Evolutionary conservation across 805 yeast species (phyloP).

Genomic region (Lachancea meyersii): DNA sequence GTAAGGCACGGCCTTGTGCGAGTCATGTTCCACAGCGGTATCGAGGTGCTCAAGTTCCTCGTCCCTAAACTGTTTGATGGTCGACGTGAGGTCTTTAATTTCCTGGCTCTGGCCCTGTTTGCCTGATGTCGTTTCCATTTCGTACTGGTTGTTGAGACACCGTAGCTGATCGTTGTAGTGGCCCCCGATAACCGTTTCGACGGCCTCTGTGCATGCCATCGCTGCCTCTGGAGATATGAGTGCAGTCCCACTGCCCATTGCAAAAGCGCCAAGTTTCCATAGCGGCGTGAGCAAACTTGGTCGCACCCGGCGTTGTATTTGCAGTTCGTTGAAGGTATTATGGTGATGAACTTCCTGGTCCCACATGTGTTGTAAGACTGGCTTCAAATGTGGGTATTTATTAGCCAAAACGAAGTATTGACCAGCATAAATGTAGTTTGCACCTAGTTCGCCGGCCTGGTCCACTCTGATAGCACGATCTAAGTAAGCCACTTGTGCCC

Average conservation of each 20-base stretch:
- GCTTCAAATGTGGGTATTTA: conserved; percentile 68
- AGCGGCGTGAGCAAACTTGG: conserved; percentile 88
- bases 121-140: conserved; percentile 36
- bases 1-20: conserved; percentile 90
- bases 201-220: conserved; percentile 99
- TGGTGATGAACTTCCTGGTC: conserved; percentile 94
- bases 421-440: conserved; percentile 87
- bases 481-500: conserved; percentile 62
- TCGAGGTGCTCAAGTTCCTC: conserved; percentile 93
- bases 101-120: conserved; percentile 40
- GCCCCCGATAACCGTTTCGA: conserved; percentile 94
- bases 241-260: conserved; percentile 84
- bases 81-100: conserved; percentile 48
- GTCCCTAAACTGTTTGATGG: conserved; percentile 75
- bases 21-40: conserved; percentile 87
- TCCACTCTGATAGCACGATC: conserved; percentile 82
- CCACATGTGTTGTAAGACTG: conserved; percentile 92
- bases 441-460: conserved; percentile 98
- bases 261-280: conserved; percentile 88
- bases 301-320: conserved; percentile 70
- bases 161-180: conserved; percentile 91
- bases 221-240: conserved; percentile 89
- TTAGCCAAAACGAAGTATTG: conserved; percentile 71
- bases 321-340: conserved; percentile 72
- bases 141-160: conserved; percentile 60